phyloP scores from a whole-genome alignment of 805 yeast genomes.

The Barnettozyma vustinii region DNA sequence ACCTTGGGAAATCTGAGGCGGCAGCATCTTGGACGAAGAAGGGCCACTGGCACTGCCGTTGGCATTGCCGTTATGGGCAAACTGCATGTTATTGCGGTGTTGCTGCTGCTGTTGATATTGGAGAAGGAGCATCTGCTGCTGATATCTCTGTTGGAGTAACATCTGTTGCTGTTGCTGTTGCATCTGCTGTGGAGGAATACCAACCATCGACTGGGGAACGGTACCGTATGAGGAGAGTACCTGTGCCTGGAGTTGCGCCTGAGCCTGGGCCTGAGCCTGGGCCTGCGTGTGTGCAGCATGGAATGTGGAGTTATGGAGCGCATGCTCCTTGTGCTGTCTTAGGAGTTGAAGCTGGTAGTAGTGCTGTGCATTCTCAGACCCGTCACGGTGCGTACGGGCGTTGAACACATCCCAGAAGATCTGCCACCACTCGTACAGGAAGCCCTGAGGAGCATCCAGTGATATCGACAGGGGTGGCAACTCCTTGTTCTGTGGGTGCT shows the following conservation, averaged over 20 bases:
- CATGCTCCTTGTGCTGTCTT: slow-evolving; percentile 56
- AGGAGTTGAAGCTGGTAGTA: slow-evolving; percentile 60
- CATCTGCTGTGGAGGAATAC: background rate
- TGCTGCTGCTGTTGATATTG: slow-evolving; percentile 10
- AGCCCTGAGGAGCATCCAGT: slow-evolving; percentile 84
- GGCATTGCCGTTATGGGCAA: background rate
- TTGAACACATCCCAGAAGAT: slow-evolving; percentile 91
- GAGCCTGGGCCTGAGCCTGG: slow-evolving; percentile 23
- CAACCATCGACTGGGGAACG: background rate
- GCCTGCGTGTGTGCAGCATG: slow-evolving; percentile 43
- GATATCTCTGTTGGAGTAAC: slow-evolving; percentile 29
- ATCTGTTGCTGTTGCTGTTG: slow-evolving; percentile 19
- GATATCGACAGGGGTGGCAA: slow-evolving; percentile 47
- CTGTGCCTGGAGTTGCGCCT: slow-evolving; percentile 16
- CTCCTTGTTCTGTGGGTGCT: slow-evolving; percentile 29
- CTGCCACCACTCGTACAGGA: slow-evolving; percentile 93
- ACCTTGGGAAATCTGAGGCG: background rate
- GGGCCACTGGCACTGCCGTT: background rate
- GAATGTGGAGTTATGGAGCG: slow-evolving; percentile 38
- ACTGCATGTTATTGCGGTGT: background rate
- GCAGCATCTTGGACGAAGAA: slow-evolving; percentile 3
- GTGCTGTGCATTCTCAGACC: slow-evolving; percentile 59
- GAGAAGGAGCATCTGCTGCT: slow-evolving; percentile 10
- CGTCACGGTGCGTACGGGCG: slow-evolving; percentile 66
- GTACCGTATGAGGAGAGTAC: background rate